Conservation (phyloP, 75 land plant species). For the Ceratopteris richardii region DNA sequence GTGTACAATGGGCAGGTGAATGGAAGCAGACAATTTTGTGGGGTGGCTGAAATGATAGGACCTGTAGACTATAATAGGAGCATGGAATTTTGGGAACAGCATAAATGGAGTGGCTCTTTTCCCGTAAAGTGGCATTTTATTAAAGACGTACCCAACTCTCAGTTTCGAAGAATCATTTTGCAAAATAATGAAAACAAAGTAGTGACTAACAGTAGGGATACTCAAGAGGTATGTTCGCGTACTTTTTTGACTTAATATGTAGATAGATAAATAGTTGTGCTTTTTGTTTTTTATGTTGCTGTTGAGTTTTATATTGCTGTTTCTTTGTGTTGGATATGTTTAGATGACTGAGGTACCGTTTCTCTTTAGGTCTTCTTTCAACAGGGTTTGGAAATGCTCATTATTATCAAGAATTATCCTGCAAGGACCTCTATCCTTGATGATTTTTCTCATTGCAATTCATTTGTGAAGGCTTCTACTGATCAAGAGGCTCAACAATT, state of each 20-base stretch:
- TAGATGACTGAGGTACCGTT: background rate
- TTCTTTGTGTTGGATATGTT: background rate
- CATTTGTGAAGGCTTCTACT: background rate
- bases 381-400: conserved; percentile 32
- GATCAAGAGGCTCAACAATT: background rate
- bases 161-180: conserved; percentile 47
- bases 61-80: conserved; percentile 42
- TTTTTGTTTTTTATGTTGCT: background rate
- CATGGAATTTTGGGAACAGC: conserved; percentile 66
- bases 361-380: conserved; percentile 19
- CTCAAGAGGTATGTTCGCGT: conserved; percentile 45
- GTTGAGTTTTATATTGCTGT: background rate
- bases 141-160: conserved; percentile 53
- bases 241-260: background rate
- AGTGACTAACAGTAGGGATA: conserved; percentile 59
- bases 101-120: conserved; percentile 61
- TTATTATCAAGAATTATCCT: conserved; percentile 26
- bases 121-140: conserved; percentile 63
- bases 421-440: conserved; percentile 28
- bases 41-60: conserved; percentile 58
- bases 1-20: conserved; percentile 33
- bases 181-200: conserved; percentile 59
- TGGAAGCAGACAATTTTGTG: conserved; percentile 73
- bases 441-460: conserved; percentile 21
- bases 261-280: background rate